Evolutionary conservation across 768 basidiomycete genomes (phyloP).

Genomic region (Pleurotus sapidus): DNA sequence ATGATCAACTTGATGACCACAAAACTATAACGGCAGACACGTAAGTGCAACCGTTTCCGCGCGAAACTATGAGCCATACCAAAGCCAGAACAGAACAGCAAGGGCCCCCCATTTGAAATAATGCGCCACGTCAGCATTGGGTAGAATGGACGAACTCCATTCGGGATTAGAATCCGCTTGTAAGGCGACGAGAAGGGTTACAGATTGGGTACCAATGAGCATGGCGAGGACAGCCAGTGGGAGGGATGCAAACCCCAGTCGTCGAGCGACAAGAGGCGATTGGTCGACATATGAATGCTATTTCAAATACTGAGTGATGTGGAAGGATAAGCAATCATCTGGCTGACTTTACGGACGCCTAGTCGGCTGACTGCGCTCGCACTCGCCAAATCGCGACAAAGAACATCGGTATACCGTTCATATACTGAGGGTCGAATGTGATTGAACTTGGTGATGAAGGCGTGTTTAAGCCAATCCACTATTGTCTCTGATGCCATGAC

Average conservation of each 20-base stretch:
- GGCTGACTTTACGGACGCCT: constrained; percentile 63
- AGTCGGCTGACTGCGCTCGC: constrained; percentile 69
- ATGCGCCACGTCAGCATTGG: constrained; percentile 47
- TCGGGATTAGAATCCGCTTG: constrained; percentile 38
- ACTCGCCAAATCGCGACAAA: constrained; percentile 89
- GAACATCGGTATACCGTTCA: constrained; percentile 90
- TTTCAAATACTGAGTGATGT: constrained; percentile 18
- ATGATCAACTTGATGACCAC: constrained; percentile 91
- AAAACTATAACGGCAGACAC: constrained; percentile 41
- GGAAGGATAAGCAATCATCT: neutral
- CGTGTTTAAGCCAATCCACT: constrained; percentile 99
- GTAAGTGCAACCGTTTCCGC: neutral
- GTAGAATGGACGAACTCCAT: constrained; percentile 43
- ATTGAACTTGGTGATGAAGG: constrained; percentile 99
- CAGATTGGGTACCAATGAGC: constrained; percentile 72
- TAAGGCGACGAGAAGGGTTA: constrained; percentile 57
- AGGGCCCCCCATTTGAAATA: constrained; percentile 65
- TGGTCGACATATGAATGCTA: constrained; percentile 93
- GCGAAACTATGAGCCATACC: constrained; percentile 44
- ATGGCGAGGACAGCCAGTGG: constrained; percentile 85
- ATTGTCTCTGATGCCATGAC: constrained; percentile 90
- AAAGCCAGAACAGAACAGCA: constrained; percentile 76
- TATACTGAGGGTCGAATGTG: constrained; percentile 96
- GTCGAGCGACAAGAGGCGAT: constrained; percentile 89
- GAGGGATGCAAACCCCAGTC: constrained; percentile 90